phyloP scores from a whole-genome alignment of 73 alveolate genomes.

The Tetrahymena malaccensis region DNA sequence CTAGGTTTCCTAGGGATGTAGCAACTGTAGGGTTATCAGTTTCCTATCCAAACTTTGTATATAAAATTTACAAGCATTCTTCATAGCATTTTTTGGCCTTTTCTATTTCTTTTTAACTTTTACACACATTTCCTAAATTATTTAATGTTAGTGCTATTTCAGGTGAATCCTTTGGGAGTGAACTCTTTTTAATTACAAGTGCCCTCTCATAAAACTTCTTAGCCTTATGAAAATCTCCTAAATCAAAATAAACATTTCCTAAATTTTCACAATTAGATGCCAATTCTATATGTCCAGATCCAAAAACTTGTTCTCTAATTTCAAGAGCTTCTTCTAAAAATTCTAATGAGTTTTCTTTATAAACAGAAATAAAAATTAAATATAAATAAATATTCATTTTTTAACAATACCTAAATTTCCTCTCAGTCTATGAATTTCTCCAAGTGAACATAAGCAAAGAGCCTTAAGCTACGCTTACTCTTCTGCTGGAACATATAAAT shows the following conservation, averaged over 20 bases:
- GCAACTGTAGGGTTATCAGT: constrained; percentile 28
- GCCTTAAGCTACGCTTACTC: constrained; percentile 26
- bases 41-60: neutral
- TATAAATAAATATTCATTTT: neutral
- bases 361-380: neutral
- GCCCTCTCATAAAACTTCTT: constrained; percentile 33
- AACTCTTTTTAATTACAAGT: constrained; percentile 31
- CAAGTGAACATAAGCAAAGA: constrained; percentile 9
- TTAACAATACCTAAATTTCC: constrained; percentile 27
- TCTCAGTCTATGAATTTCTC: constrained; percentile 28
- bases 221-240: constrained; percentile 38
- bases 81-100: constrained; percentile 24
- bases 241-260: constrained; percentile 40
- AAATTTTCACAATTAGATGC: constrained; percentile 27
- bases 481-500: neutral
- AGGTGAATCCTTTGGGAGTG: constrained; percentile 11
- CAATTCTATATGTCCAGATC: constrained; percentile 35
- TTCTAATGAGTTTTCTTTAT: neutral
- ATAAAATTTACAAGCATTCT: constrained; percentile 16
- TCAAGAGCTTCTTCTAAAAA: constrained; percentile 28
- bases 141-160: constrained; percentile 41
- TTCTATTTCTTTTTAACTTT: constrained; percentile 15
- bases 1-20: constrained; percentile 29
- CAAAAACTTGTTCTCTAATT: constrained; percentile 19
- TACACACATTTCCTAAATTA: constrained; percentile 40